These are phyloP conservation scores for Penicillium crustosum DNA, from an alignment of 2,329 filamentous ascomycete genomes.

Conservation along the genomic window DNA sequence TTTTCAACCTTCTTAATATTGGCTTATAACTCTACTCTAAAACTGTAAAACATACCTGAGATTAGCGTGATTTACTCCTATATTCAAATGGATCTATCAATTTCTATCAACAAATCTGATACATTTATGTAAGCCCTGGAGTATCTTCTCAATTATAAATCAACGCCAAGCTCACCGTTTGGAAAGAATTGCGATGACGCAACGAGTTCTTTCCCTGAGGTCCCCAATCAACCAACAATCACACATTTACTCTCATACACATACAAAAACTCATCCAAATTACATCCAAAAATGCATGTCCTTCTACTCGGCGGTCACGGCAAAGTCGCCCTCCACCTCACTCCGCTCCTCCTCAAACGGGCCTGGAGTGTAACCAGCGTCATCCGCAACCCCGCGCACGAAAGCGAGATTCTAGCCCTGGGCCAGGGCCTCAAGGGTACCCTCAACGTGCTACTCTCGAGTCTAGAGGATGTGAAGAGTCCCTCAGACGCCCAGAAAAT, in stretches of 20 bases:
- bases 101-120: background rate
- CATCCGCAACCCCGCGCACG: constrained; percentile 71
- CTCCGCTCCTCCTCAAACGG: constrained; percentile 70
- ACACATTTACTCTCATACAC: background rate
- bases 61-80: background rate
- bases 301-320: constrained; percentile 80
- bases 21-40: background rate
- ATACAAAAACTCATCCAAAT: background rate
- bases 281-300: constrained; percentile 48
- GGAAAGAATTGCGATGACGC: background rate
- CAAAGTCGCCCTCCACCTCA: constrained; percentile 72
- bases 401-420: constrained; percentile 61
- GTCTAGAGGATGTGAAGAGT: constrained; percentile 68
- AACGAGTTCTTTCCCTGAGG: background rate
- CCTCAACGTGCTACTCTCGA: constrained; percentile 68
- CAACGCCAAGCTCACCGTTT: background rate
- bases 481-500: constrained; percentile 62
- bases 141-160: background rate
- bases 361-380: constrained; percentile 77
- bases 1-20: background rate
- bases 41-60: background rate
- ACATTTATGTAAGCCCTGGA: too few relatives aligned
- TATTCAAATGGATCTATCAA: background rate
- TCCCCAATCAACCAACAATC: background rate
- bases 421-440: constrained; percentile 59